phyloP scores from a whole-genome alignment of 139 green algal genomes.

The Diplosphaera chodatii region DNA sequence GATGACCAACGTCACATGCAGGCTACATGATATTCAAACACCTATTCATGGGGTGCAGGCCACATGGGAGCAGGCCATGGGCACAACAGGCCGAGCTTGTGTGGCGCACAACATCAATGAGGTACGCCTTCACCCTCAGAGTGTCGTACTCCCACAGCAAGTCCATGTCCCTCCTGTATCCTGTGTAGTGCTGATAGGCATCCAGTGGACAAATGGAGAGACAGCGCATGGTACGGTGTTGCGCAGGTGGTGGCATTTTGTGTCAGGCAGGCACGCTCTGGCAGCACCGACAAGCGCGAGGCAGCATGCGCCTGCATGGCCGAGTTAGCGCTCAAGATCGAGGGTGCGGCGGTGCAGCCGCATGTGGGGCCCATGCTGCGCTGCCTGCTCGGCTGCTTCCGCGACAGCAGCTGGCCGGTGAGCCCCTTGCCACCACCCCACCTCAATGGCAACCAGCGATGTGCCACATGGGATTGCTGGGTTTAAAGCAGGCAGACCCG shows the following conservation, averaged over 20 bases:
- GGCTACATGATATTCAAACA: no score
- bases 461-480: no score
- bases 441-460: no score
- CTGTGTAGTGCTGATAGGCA: no score
- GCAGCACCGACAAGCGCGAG: constrained; percentile 85
- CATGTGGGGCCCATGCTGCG: constrained; percentile 60
- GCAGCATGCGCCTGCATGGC: constrained; percentile 87
- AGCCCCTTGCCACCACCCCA: background rate
- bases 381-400: constrained; percentile 66
- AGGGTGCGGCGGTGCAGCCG: constrained; percentile 46
- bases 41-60: no score
- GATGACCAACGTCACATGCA: no score
- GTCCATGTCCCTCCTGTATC: no score
- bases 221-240: no score
- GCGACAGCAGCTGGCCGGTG: constrained; percentile 77
- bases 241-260: constrained; percentile 69
- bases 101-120: constrained; percentile 43
- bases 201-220: no score
- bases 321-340: constrained; percentile 84
- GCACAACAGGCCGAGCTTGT: constrained; percentile 42
- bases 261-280: constrained; percentile 60
- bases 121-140: constrained; percentile 5
- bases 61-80: constrained; percentile 75
- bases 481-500: no score
- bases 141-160: no score